Evolutionary conservation across 306 rosid genomes (phyloP), one percentile per base, ranked within the genome.

Genomic region (Coriaria nepalensis): DNA sequence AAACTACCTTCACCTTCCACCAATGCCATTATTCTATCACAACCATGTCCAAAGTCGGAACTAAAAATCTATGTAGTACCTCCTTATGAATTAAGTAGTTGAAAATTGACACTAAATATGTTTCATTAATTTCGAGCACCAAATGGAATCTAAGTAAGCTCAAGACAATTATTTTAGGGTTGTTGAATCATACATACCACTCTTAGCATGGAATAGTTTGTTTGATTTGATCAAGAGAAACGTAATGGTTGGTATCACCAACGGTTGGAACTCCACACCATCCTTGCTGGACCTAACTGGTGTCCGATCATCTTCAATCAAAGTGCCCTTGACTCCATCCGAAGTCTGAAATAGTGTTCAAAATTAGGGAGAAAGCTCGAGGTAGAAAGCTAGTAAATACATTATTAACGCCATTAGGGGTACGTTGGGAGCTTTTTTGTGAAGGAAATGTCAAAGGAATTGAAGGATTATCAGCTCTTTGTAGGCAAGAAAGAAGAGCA

Each of bases 371-470:
- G 36, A 73, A 8, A 41, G 56, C 4, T 29, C 13, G 40, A 12
- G 70, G 50, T 10, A 67, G 20, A 14, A 13, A 45, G 7, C 8
- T 13, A 10, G 33, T 6, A 40, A 43, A 43, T 0, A 3, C 1
- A 10, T 52, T 53, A 7, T 35, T 45, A 2, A 10, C 9, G 2
- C 37, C 0, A 33, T 57, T 48, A 4, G 9, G 41, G 4, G 33
- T 7, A 14, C 35, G 51, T 10, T 72, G 2, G 6, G 63, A 47
- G 11, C 40, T 57, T 37, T 43, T 43, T 4, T 35, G 52, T 9
- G 74, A 58, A 10, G 93, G 86, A 47, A 81, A 74, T 2, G 82
- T 61, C 13, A 74, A 53, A 5, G 93, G 86, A 53, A 72, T 69
- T 52, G 61, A 61, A 7, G 81, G 80, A 40, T 82, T 36, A 37